These are phyloP conservation scores for Alternaria sp. DNA, from an alignment of 2,329 filamentous ascomycete species.

Conservation along the genomic window DNA sequence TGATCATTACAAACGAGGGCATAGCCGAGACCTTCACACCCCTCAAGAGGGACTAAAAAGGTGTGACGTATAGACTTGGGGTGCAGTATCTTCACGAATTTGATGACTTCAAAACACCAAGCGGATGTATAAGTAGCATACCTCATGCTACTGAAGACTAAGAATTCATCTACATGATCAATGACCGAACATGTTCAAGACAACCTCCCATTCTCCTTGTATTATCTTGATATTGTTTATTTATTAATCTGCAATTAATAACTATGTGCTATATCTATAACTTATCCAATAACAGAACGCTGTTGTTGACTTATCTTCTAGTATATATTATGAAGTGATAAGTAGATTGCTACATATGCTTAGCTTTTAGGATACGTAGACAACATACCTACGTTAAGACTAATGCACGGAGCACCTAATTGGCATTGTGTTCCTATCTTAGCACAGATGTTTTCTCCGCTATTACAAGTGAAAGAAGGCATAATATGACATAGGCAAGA, in stretches of 20 bases:
- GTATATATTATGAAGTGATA: background rate
- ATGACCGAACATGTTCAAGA: background rate
- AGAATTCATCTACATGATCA: background rate
- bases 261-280: background rate
- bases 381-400: background rate
- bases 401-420: background rate
- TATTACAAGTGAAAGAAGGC: background rate
- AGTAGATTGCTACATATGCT: background rate
- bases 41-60: slow-evolving; percentile 68
- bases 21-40: slow-evolving; percentile 84
- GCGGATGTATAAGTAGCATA: slow-evolving; percentile 29
- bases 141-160: slow-evolving; percentile 8
- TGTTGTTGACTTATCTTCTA: background rate
- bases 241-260: background rate
- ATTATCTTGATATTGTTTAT: background rate
- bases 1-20: slow-evolving; percentile 87
- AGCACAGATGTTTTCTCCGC: background rate
- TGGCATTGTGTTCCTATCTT: background rate
- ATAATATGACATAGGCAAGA: background rate
- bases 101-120: slow-evolving; percentile 37
- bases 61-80: slow-evolving; percentile 17
- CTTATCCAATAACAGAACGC: background rate
- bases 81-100: slow-evolving; percentile 46
- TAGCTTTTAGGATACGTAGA: background rate
- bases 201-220: background rate